Percentiles rank a stretch among this genome's conserved stretches.
Conservation (phyloP, 805 yeast genomes). For the Kregervanrija delftensis region DNA sequence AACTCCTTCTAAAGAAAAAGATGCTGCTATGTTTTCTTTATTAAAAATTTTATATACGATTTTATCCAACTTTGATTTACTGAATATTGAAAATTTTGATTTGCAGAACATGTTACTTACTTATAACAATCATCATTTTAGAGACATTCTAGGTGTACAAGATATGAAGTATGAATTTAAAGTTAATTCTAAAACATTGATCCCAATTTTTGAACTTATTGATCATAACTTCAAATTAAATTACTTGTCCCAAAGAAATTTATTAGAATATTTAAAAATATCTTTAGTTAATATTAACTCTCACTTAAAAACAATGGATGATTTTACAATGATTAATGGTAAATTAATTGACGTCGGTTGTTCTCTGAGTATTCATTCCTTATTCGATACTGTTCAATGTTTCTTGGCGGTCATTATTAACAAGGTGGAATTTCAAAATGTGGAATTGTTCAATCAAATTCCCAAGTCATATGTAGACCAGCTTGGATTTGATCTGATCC, state of each 20-base stretch:
- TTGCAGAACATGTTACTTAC: neutral
- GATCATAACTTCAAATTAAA: slow-evolving; percentile 26
- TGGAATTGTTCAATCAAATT: slow-evolving; percentile 4
- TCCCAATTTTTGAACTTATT: slow-evolving; percentile 24
- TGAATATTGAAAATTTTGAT: neutral
- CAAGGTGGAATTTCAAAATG: slow-evolving; percentile 7
- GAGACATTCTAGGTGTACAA: slow-evolving; percentile 17
- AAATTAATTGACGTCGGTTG: slow-evolving; percentile 27
- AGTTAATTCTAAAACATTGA: slow-evolving; percentile 15
- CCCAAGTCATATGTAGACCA: slow-evolving; percentile 10
- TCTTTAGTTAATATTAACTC: slow-evolving; percentile 15
- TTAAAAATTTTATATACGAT: slow-evolving; percentile 3
- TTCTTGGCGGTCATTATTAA: slow-evolving; percentile 17
- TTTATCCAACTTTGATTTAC: slow-evolving; percentile 6
- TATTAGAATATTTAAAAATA: slow-evolving; percentile 16
- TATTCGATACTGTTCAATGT: slow-evolving; percentile 22
- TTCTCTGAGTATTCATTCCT: slow-evolving; percentile 29
- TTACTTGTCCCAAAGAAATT: slow-evolving; percentile 15
- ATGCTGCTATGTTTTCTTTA: slow-evolving; percentile 6
- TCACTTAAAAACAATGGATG: slow-evolving; percentile 13
- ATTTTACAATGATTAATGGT: slow-evolving; percentile 15
- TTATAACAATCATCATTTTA: slow-evolving; percentile 12
- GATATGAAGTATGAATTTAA: slow-evolving; percentile 7
- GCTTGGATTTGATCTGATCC: slow-evolving; percentile 22
- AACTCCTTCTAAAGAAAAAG: neutral